Percentiles rank a stretch among this genome's conserved stretches.
phyloP scores from a whole-genome alignment of 2,329 filamentous ascomycete species.

The Beauveria sp. region DNA sequence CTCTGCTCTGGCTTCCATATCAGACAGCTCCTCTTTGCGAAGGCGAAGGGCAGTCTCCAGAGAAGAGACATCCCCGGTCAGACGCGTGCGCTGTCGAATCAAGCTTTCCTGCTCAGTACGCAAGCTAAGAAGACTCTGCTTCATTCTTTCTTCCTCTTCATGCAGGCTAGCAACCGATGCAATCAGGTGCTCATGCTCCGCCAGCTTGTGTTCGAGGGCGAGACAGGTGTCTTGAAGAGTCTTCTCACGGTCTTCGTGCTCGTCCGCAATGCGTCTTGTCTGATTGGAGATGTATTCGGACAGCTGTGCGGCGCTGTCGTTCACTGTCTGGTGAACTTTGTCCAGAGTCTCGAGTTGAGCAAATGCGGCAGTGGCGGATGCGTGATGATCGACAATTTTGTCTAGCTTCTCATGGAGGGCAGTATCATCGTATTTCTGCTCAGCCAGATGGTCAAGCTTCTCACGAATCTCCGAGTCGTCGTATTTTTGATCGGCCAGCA shows the following conservation, averaged over 20 bases:
- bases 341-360: slow-evolving; percentile 76
- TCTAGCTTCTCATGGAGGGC: slow-evolving; percentile 21
- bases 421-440: slow-evolving; percentile 12
- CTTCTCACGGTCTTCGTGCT: slow-evolving; percentile 70
- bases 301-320: slow-evolving; percentile 75
- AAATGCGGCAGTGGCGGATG: slow-evolving; percentile 60
- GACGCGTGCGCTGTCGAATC: slow-evolving; percentile 65
- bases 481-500: slow-evolving; percentile 28
- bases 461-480: slow-evolving; percentile 24
- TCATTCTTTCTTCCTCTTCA: slow-evolving; percentile 46
- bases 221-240: slow-evolving; percentile 72
- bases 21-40: slow-evolving; percentile 80
- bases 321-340: slow-evolving; percentile 80
- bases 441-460: slow-evolving; percentile 19
- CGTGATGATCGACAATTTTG: slow-evolving; percentile 36
- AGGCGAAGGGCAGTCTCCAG: slow-evolving; percentile 85
- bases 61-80: slow-evolving; percentile 80
- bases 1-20: slow-evolving; percentile 86
- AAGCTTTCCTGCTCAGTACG: slow-evolving; percentile 68
- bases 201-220: slow-evolving; percentile 68
- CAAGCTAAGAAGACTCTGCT: slow-evolving; percentile 48
- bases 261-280: slow-evolving; percentile 64
- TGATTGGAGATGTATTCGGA: slow-evolving; percentile 74
- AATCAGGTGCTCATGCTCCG: slow-evolving; percentile 56
- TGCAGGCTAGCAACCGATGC: slow-evolving; percentile 43